A percentile compares a stretch with the other conserved stretches of the same genome.
phyloP scores from a whole-genome alignment of 2,329 filamentous ascomycete species.

The Chlorencoelia australis region DNA sequence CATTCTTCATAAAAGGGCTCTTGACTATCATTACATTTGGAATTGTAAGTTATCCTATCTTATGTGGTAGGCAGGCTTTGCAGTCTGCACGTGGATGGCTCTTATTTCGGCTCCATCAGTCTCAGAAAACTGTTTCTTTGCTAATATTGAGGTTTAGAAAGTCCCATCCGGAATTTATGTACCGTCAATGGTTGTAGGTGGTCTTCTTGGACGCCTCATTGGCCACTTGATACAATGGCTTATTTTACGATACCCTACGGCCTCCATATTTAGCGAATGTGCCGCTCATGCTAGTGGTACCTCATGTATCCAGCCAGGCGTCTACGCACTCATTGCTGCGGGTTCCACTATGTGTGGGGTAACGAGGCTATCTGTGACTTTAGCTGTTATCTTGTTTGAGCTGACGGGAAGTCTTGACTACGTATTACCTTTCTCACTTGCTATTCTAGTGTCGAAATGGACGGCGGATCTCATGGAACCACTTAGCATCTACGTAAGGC shows the following conservation, averaged over 20 bases:
- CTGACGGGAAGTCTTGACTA: constrained; percentile 91
- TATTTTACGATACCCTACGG: constrained; percentile 62
- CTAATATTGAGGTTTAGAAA: constrained; percentile 42
- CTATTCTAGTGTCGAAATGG: constrained; percentile 95
- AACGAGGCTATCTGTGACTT: constrained; percentile 81
- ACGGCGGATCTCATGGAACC: constrained; percentile 93
- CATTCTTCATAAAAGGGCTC: constrained; percentile 82
- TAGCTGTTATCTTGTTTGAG: constrained; percentile 93
- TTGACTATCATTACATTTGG: constrained; percentile 89
- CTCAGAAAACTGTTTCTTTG: not conserved
- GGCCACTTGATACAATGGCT: constrained; percentile 79
- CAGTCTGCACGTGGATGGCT: not conserved
- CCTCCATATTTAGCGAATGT: constrained; percentile 66
- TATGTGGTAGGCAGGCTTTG: no score
- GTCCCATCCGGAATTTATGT: constrained; percentile 96
- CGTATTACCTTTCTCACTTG: constrained; percentile 86
- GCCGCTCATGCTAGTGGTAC: constrained; percentile 56
- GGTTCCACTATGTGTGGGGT: constrained; percentile 98
- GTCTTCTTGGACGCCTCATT: constrained; percentile 77
- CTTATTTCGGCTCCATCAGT: not conserved
- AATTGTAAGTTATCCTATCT: constrained; percentile 43
- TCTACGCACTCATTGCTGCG: constrained; percentile 89
- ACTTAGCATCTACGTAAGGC: constrained; percentile 74
- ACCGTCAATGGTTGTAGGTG: constrained; percentile 96
- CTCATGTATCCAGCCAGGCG: constrained; percentile 88